Evolutionary conservation across 2,329 filamentous ascomycete genomes (phyloP), one percentile per base, ranked within the genome.

Genomic region (Ophiostoma novo-ulmi): DNA sequence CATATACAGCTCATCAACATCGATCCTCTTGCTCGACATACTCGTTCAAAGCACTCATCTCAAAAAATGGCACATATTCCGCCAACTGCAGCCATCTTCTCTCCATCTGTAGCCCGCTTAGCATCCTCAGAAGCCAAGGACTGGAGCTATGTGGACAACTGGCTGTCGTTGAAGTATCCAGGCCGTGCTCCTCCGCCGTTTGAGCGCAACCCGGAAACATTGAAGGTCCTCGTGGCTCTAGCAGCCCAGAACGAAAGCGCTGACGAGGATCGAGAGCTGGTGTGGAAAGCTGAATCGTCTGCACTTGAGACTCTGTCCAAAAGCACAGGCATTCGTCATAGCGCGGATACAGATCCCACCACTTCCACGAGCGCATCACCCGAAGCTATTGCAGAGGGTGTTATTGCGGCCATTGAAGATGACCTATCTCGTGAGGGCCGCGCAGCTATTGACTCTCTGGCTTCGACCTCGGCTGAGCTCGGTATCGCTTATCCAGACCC

Each of bases 141-240:
- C 80, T 98, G 94, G 94, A 89, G 89, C 70, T 93, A 91, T 74
- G 86, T 97, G 75, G 93, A 96, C 80, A 83, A 84, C 75, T 98
- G 94, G 94, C 87, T 97, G 13, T 83, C 85, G 65, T 85, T 86
- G 72, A 91, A 91, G 77, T 91, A 91, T 75, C 84, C 85, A 64
- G 85, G 87, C 39, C 86, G 85, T 65, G 78, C 85, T 0, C 81
- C 89, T 0, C 93, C 93, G 0, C 78, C 84, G 0, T 97, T 97
- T 78, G 94, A 98, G 81, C 89, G 93, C 76, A 97, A 76, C 77
- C 85, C 90, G 39, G 91, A 94, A 65, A 97, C 94, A 0, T 83
- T 97, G 68, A 89, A 88, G 74, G 88, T 85, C 1, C 84, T 97
- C 4, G 85, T 96, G 10, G 86, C 89, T 36, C 84, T 97, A 8